Percentiles rank a stretch among this genome's conserved stretches.
Evolutionary conservation across 345 rosid species (phyloP).

Genomic region (Bruguiera parviflora): DNA sequence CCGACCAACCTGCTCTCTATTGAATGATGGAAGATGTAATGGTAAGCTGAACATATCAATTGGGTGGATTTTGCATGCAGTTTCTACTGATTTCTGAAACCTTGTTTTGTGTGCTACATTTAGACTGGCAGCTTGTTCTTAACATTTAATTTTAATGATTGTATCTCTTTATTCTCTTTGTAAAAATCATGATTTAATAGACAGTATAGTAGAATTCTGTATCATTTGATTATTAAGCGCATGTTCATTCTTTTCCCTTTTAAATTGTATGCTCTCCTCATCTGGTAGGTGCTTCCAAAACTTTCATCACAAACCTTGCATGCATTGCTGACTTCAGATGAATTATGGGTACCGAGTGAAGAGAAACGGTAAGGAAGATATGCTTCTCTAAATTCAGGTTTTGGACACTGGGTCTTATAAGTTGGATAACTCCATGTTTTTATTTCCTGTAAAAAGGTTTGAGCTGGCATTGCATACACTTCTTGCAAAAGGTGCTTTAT

Average conservation of each 20-base stretch:
- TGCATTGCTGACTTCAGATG: constrained; percentile 92
- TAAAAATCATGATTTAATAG: not conserved
- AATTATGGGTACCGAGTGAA: constrained; percentile 88
- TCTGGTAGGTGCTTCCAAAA: constrained; percentile 78
- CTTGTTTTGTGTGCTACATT: not conserved
- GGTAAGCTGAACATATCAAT: too few relatives aligned
- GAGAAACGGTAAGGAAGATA: constrained; percentile 73
- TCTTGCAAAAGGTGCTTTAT: constrained; percentile 63
- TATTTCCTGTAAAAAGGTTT: constrained; percentile 47
- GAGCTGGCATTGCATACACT: constrained; percentile 76
- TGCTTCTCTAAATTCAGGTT: constrained; percentile 12
- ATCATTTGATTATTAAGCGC: too few relatives aligned
- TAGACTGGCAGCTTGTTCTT: not conserved
- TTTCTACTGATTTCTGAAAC: too few relatives aligned
- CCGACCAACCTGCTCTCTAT: too few relatives aligned
- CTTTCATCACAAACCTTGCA: constrained; percentile 87
- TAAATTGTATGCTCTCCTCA: constrained; percentile 8
- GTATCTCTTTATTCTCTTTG: not conserved
- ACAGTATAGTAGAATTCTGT: not conserved
- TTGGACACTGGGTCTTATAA: constrained; percentile 13
- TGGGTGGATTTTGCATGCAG: too few relatives aligned
- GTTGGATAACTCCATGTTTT: constrained; percentile 22
- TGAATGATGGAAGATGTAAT: too few relatives aligned
- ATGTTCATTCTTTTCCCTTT: too few relatives aligned
- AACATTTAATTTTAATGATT: not conserved